Conservation (phyloP, 257 asterid species). For the Lantana camara region DNA sequence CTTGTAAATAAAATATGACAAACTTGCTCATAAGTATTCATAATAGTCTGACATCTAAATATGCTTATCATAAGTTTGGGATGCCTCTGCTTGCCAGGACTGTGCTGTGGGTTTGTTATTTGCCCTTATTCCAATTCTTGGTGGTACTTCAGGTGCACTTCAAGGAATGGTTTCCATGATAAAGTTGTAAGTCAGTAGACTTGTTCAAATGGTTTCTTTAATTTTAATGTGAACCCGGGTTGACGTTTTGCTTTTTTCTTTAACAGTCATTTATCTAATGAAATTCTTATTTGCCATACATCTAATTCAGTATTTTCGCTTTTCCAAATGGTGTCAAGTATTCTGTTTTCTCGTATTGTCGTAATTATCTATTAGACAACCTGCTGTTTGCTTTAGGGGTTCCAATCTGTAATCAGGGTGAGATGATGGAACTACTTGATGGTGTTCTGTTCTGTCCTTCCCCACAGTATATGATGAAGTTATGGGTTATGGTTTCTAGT, state of each 20-base stretch:
- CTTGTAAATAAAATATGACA: constrained; percentile 7
- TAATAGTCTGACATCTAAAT: constrained; percentile 17
- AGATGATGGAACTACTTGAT: constrained; percentile 4
- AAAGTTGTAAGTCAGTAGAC: constrained; percentile 57
- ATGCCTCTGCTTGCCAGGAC: constrained; percentile 57
- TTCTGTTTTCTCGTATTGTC: neutral
- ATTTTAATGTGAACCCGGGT: constrained; percentile 15
- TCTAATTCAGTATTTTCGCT: constrained; percentile 12
- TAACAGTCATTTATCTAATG: constrained; percentile 2
- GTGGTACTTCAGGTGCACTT: constrained; percentile 82
- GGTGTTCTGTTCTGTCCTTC: constrained; percentile 10
- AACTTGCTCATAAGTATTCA: constrained; percentile 11
- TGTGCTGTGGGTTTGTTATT: constrained; percentile 85
- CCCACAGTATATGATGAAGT: constrained; percentile 18
- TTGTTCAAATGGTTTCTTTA: constrained; percentile 10
- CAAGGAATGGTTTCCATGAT: constrained; percentile 74
- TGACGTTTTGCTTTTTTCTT: constrained; percentile 15
- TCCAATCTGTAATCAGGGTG: constrained; percentile 13
- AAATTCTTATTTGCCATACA: constrained; percentile 2
- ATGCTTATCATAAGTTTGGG: constrained; percentile 32
- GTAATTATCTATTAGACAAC: constrained; percentile 2
- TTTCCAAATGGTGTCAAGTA: neutral
- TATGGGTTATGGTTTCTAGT: neutral
- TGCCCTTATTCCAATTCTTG: constrained; percentile 87
- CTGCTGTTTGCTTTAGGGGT: constrained; percentile 13